Evolutionary conservation across 495 filamentous ascomycete species (phyloP), one percentile per base, ranked within the genome.

Genomic region (Bacidia gigantensis): DNA sequence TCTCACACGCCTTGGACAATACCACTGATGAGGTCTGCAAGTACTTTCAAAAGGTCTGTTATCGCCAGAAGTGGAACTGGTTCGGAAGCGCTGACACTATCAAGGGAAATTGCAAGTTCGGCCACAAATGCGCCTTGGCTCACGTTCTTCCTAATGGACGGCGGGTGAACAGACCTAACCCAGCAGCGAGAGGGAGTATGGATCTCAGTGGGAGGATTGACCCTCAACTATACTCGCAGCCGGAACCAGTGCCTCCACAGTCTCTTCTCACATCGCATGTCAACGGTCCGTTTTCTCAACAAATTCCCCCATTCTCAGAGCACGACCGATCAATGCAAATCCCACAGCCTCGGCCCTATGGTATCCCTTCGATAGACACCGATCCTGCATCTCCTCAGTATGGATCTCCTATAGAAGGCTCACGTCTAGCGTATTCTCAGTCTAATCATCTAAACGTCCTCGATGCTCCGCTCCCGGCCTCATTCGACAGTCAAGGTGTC

Each of bases 61-160:
- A 79, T 56, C 17, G 25, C 41, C 47, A 5, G 20, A 35, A 10
- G 50, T 40, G 26, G 17, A n/a, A n/a, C n/a, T n/a, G n/a, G n/a
- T n/a, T n/a, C n/a, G n/a, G n/a, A n/a, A n/a, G n/a, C n/a, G 43
- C 42, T 60, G 45, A 39, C 52, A 61, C 14, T n/a, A 46, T 23
- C n/a, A 62, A 96, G 88, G 93, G 92, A 51, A 96, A 96, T 69
- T 98, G 92, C 81, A 98, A 98, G 67, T 98, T 97, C 66, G 92
- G 92, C 51, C 81, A 84, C 24, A 97, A 97, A 67, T 98, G 92
- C 71, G 92, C 93, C 58, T 82, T 95, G 64, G 85, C 89, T 54
- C 92, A 98, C 66, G 84, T 97, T 60, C 79, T 95, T 39, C 87
- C 92, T 26, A 87, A 98, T 67, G 92, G 92, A 44, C 84, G 86